Conservation (phyloP, 139 green algal species). For the Pedinophyceae sp. region DNA sequence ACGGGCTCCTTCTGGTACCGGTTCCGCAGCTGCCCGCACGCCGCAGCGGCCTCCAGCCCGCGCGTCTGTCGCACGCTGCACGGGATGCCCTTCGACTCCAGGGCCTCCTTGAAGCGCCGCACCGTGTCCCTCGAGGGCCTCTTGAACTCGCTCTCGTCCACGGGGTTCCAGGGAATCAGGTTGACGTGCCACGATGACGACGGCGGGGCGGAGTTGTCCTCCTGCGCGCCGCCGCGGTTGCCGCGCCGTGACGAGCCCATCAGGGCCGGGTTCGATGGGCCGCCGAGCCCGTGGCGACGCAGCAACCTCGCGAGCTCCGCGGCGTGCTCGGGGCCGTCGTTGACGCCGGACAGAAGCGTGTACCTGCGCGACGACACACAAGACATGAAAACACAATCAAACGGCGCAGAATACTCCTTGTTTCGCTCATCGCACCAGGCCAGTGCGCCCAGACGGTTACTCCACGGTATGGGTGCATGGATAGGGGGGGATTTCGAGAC, state of each 20-base stretch:
- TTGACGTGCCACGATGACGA: constrained; percentile 78
- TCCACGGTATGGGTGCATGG: too few species aligned
- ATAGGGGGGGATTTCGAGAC: too few species aligned
- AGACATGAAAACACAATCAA: too few species aligned
- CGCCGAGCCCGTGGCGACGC: constrained; percentile 30
- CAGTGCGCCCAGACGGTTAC: too few species aligned
- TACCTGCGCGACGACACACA: too few species aligned
- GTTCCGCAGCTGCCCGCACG: constrained; percentile 93
- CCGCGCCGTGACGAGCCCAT: too few species aligned
- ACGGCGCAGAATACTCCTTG: too few species aligned
- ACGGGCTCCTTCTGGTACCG: constrained; percentile 70
- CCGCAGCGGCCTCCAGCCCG: constrained; percentile 78
- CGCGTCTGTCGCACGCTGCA: constrained; percentile 35
- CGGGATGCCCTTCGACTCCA: constrained; percentile 42
- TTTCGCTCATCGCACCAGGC: too few species aligned
- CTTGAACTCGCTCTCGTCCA: constrained; percentile 68
- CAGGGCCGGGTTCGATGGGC: too few species aligned
- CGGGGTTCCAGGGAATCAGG: constrained; percentile 84
- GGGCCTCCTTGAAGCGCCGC: constrained; percentile 28
- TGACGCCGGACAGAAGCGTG: constrained; percentile 71
- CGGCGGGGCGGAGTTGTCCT: constrained; percentile 1
- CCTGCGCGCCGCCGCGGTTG: neutral
- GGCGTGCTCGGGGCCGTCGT: constrained; percentile 51
- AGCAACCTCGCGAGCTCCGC: constrained; percentile 61
- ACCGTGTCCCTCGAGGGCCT: constrained; percentile 32